Conservation (phyloP, 306 rosid genomes). For the Malus orientalis region DNA sequence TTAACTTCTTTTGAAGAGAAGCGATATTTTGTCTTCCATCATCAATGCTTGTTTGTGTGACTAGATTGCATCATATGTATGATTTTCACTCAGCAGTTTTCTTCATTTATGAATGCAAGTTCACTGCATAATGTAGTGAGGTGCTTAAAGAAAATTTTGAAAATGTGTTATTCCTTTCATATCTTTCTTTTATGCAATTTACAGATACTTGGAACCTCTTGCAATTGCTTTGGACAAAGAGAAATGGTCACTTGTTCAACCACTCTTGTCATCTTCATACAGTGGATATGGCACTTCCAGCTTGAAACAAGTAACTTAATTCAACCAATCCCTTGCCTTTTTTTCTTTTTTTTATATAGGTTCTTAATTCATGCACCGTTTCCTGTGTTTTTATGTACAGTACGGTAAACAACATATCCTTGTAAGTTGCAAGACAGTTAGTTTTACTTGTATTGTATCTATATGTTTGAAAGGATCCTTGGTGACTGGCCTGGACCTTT, state of each 20-base stretch:
- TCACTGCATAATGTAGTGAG: neutral
- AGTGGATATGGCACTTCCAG: conserved; percentile 92
- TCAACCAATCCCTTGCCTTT: neutral
- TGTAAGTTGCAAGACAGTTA: neutral
- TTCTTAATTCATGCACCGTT: neutral
- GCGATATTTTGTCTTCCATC: conserved; percentile 2
- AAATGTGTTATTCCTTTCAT: neutral
- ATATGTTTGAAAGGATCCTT: neutral
- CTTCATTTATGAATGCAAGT: neutral
- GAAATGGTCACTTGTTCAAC: conserved; percentile 97
- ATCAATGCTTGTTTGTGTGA: neutral
- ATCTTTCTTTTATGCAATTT: conserved; percentile 21
- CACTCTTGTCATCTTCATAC: conserved; percentile 88
- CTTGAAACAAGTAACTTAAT: conserved; percentile 70
- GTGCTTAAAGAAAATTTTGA: neutral
- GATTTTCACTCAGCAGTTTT: neutral
- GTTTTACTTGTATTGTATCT: neutral
- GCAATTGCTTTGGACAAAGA: conserved; percentile 89
- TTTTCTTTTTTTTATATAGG: neutral
- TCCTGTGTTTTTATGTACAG: neutral
- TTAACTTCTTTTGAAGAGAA: neutral
- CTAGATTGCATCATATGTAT: conserved; percentile 2
- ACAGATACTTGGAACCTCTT: conserved; percentile 89
- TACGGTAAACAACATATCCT: neutral
- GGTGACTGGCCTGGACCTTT: neutral